Evolutionary conservation across 768 basidiomycete genomes (phyloP).

Genomic region (Leccinum arenicola): DNA sequence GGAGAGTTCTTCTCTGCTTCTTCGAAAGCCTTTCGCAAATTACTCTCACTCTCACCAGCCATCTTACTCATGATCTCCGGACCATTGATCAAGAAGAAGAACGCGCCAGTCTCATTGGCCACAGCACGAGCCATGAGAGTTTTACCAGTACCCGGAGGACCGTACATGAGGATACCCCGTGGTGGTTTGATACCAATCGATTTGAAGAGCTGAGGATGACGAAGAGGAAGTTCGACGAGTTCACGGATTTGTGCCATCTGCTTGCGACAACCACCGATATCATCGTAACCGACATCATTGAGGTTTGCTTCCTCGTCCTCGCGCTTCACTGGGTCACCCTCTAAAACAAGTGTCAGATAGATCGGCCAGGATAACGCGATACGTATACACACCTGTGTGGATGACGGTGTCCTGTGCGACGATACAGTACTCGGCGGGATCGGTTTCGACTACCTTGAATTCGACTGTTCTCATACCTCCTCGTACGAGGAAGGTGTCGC

Average conservation of each 20-base stretch:
- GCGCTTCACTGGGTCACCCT: conserved; percentile 98
- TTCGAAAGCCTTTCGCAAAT: conserved; percentile 97
- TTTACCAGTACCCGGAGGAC: conserved; percentile 99
- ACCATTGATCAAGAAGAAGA: conserved; percentile 99
- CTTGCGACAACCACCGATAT: conserved; percentile 98
- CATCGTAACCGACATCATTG: conserved; percentile 97
- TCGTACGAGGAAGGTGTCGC: conserved; percentile 98
- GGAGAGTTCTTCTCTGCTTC: conserved; percentile 99
- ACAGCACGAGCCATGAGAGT: conserved; percentile 99
- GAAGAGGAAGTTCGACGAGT: conserved; percentile 95
- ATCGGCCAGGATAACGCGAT: not conserved
- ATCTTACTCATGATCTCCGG: conserved; percentile 99
- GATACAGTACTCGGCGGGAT: conserved; percentile 97
- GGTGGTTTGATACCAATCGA: conserved; percentile 99
- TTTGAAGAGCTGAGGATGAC: conserved; percentile 99
- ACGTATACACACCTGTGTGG: conserved; percentile 59
- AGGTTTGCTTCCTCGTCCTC: conserved; percentile 98
- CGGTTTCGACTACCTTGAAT: conserved; percentile 98
- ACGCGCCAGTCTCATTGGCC: conserved; percentile 98
- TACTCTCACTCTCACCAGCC: conserved; percentile 98
- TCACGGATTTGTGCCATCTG: conserved; percentile 99
- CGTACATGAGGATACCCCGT: conserved; percentile 97
- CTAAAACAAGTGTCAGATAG: conserved; percentile 37
- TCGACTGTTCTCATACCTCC: conserved; percentile 99
- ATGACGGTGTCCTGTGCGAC: conserved; percentile 99